Base-by-base conservation (phyloP, 2,329 filamentous ascomycete species). In the Paramyrothecium roridum region DNA sequence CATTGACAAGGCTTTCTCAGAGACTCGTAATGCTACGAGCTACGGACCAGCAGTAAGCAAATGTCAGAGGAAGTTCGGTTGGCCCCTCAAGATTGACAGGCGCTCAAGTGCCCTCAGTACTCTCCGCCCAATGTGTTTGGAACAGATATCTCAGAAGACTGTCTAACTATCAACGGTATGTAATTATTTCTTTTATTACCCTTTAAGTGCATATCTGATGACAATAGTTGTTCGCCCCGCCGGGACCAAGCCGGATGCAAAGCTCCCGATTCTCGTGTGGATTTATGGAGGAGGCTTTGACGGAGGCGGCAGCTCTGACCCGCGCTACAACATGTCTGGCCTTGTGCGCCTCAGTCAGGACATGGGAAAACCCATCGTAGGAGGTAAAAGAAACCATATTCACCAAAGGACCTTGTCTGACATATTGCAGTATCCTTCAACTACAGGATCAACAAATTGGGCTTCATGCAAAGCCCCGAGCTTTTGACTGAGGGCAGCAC, bases 241-340 rank as follows among this genome's bases (percentile, higher is more conserved):
- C 19, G 64, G 65, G 6, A 48, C 62, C 40, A 45, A 57, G 3
- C 43, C 57, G 11, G 56, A 49, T 11, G 53, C 54, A 30, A 54
- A 55, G 8, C 56, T 64, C 8, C 58, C 60, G 2, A 53, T 61
- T 6, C 22, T 50, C 3, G 51, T 62, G 8, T 61, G 50, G 52
- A 58, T 63, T n/a, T 56, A 63, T 45, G 59, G 75, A 51, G 77
- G 76, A 34, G 74, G 73, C 13, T 76, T 34, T 23, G 34, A 10
- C 16, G 40, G 46, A 60, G 80, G 79, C 2, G 72, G 73, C 8
- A 52, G 72, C 67, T 20, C 60, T 61, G 76, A 81, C 52, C 63
- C 73, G 20, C 73, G 80, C 33, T 87, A 87, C 65, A 86, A 87
- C 61, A 71, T 85, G 54, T 80, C 80, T 13, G 81, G 77, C 56